These are phyloP conservation scores for Lactifluus volemus DNA, from an alignment of 768 basidiomycete genomes.

Conservation along the genomic window DNA sequence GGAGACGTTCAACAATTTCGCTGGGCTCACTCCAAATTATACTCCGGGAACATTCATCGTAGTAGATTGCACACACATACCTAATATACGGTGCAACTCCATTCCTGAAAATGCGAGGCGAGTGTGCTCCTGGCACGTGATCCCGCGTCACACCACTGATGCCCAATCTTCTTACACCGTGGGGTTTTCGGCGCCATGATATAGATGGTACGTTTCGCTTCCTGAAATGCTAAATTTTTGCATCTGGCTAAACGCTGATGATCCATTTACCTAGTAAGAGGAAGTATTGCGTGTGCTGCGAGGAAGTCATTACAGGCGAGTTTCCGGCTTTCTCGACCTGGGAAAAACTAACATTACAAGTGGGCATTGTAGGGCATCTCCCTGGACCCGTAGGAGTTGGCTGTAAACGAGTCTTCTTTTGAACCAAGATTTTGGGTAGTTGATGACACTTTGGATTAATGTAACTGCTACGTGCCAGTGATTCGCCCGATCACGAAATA, in stretches of 20 bases:
- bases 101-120: conserved; percentile 9
- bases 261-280: not conserved
- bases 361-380: not conserved
- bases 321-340: not conserved
- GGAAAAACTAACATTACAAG: not conserved
- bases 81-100: conserved; percentile 1
- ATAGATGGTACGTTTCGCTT: conserved; percentile 7
- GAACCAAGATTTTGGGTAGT: not conserved
- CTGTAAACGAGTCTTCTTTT: conserved; percentile 10
- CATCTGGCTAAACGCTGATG: not conserved
- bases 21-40: conserved; percentile 11
- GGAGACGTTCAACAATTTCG: conserved; percentile 7
- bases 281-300: conserved; percentile 17
- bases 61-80: conserved; percentile 10
- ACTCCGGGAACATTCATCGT: conserved; percentile 8
- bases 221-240: not conserved
- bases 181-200: not conserved
- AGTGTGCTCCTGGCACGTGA: not conserved
- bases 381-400: conserved; percentile 15
- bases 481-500: too few relatives aligned
- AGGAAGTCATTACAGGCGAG: conserved; percentile 7
- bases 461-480: too few relatives aligned
- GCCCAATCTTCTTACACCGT: not conserved
- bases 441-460: too few relatives aligned
- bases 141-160: not conserved